Conservation (phyloP, 306 rosid species). For the Cercis canadensis region DNA sequence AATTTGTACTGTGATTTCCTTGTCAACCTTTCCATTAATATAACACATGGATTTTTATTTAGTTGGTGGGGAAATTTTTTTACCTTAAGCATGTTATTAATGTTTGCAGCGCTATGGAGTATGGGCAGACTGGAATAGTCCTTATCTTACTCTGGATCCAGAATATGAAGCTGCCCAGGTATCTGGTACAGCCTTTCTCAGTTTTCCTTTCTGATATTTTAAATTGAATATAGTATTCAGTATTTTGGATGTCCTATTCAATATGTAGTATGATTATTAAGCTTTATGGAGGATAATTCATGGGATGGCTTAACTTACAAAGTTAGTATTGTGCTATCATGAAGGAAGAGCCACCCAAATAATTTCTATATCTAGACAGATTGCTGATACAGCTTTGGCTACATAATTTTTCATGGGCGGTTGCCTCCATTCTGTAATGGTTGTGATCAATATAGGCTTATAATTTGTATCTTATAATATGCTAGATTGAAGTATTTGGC, state of each 20-base stretch:
- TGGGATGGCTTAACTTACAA: constrained; percentile 15
- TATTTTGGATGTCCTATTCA: constrained; percentile 29
- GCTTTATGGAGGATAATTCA: background rate
- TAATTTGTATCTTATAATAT: constrained; percentile 38
- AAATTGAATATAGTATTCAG: constrained; percentile 28
- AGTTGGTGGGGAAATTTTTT: background rate
- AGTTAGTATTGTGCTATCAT: constrained; percentile 16
- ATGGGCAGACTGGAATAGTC: constrained; percentile 99
- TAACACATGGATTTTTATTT: too few relatives aligned
- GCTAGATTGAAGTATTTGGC: constrained; percentile 97
- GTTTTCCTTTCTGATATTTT: constrained; percentile 31
- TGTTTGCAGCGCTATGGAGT: constrained; percentile 92
- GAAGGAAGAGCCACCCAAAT: constrained; percentile 18
- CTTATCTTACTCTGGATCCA: constrained; percentile 91
- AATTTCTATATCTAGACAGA: constrained; percentile 3
- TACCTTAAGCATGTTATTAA: constrained; percentile 46
- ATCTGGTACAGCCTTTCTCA: constrained; percentile 53
- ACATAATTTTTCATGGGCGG: constrained; percentile 15
- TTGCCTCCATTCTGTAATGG: constrained; percentile 13
- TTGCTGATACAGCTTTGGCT: constrained; percentile 25
- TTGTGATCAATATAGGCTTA: constrained; percentile 17
- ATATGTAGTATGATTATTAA: constrained; percentile 13
- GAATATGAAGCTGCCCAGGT: constrained; percentile 99
- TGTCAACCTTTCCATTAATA: background rate
- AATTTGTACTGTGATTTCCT: constrained; percentile 29